Conservation (phyloP, 192 early-diverging fungal genomes). For the Coemansia sp. region DNA sequence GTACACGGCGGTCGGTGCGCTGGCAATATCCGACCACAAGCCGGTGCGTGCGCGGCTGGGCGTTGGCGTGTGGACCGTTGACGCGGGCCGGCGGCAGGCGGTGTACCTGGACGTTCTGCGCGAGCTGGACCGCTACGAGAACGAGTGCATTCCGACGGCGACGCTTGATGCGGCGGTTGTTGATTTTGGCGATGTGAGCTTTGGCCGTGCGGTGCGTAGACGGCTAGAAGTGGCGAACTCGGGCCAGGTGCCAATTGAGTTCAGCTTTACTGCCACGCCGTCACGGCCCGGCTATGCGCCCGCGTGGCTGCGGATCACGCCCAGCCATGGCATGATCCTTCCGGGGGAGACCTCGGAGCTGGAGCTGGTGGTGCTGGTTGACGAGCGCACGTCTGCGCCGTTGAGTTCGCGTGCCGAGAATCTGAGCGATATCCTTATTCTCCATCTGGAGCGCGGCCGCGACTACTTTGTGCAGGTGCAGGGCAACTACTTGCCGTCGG, state of each 20-base stretch:
- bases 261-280: slow-evolving; percentile 70
- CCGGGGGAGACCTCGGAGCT: slow-evolving; percentile 59
- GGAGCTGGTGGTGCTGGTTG: slow-evolving; percentile 53
- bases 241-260: slow-evolving; percentile 73
- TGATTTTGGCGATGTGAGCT: slow-evolving; percentile 72
- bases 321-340: slow-evolving; percentile 66
- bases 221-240: slow-evolving; percentile 69
- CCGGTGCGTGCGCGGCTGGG: slow-evolving; percentile 77
- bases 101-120: slow-evolving; percentile 65
- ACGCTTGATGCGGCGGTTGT: slow-evolving; percentile 60
- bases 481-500: slow-evolving; percentile 70
- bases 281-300: slow-evolving; percentile 59
- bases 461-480: slow-evolving; percentile 82
- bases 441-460: slow-evolving; percentile 77
- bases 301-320: slow-evolving; percentile 75
- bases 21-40: slow-evolving; percentile 75
- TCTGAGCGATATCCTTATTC: slow-evolving; percentile 60
- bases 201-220: slow-evolving; percentile 53
- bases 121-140: slow-evolving; percentile 77
- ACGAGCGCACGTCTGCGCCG: slow-evolving; percentile 50
- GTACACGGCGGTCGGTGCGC: slow-evolving; percentile 18
- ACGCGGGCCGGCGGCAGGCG: slow-evolving; percentile 58
- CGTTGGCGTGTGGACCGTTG: slow-evolving; percentile 65
- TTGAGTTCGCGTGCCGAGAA: slow-evolving; percentile 58
- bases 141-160: slow-evolving; percentile 75